These are phyloP conservation scores for Aspergillus brasiliensis DNA, from an alignment of 2,329 filamentous ascomycete species.

Conservation along the genomic window DNA sequence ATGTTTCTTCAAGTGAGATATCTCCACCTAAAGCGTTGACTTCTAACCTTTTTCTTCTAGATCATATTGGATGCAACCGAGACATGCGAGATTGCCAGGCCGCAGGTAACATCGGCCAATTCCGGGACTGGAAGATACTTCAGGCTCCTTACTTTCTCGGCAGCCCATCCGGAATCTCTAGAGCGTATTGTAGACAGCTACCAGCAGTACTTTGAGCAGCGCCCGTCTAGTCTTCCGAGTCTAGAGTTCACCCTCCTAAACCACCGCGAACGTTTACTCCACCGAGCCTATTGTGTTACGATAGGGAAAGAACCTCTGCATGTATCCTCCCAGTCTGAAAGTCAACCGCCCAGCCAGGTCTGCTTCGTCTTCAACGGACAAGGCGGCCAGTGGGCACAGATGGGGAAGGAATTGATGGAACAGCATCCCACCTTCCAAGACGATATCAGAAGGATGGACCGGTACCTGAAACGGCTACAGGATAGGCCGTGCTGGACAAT, in stretches of 20 bases:
- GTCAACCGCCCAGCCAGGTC: constrained; percentile 10
- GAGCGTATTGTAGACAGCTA: too few species aligned
- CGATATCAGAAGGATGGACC: not conserved
- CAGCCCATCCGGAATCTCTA: too few species aligned
- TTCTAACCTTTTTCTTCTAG: too few species aligned
- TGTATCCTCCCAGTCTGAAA: not conserved
- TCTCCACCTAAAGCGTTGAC: not conserved
- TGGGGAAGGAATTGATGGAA: constrained; percentile 32
- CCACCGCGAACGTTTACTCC: not conserved
- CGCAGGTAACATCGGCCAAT: too few species aligned
- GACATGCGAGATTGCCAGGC: too few species aligned
- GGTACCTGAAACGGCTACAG: not conserved
- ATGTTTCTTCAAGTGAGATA: not conserved
- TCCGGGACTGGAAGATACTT: too few species aligned
- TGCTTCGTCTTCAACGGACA: constrained; percentile 42
- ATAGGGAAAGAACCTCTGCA: not conserved
- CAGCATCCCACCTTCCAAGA: not conserved
- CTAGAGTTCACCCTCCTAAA: too few species aligned
- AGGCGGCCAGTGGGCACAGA: constrained; percentile 38
- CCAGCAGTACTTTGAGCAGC: too few species aligned
- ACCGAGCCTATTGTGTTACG: not conserved
- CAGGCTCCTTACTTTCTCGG: too few species aligned
- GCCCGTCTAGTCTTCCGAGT: too few species aligned
- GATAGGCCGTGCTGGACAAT: not conserved
- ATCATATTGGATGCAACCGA: too few species aligned